Conservation (phyloP, 495 filamentous ascomycete species). For the Aspergillus steynii region DNA sequence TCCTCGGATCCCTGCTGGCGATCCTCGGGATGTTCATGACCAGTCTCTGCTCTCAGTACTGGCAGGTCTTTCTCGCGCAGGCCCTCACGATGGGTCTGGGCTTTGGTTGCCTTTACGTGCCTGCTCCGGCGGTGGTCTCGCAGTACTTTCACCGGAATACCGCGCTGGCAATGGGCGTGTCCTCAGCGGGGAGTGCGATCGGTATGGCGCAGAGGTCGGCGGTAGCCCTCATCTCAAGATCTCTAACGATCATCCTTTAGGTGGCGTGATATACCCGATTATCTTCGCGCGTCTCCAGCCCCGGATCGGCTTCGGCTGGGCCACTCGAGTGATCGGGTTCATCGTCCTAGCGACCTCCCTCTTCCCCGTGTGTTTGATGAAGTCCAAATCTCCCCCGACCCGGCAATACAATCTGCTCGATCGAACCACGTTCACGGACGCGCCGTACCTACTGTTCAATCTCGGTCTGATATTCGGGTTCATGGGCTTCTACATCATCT, state of each 20-base stretch:
- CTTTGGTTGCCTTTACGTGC: conserved; percentile 35
- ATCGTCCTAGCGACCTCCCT: conserved; percentile 41
- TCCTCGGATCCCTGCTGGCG: conserved; percentile 25
- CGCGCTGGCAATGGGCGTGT: conserved; percentile 47
- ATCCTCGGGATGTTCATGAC: conserved; percentile 50
- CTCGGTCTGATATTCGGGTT: conserved; percentile 30
- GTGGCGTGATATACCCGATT: conserved; percentile 54
- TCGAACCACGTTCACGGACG: conserved; percentile 26
- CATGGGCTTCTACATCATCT: conserved; percentile 38
- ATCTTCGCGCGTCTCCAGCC: conserved; percentile 45
- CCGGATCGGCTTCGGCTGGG: conserved; percentile 53
- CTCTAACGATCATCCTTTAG: conserved; percentile 12
- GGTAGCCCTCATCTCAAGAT: too few relatives aligned
- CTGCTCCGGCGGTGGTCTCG: conserved; percentile 37
- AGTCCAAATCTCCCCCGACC: conserved; percentile 15
- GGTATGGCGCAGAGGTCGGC: conserved; percentile 12
- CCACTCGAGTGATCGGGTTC: conserved; percentile 51
- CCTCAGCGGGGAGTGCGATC: conserved; percentile 38
- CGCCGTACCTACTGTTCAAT: conserved; percentile 29
- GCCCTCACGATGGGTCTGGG: conserved; percentile 41
- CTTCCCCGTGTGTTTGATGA: conserved; percentile 36
- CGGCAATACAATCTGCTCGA: conserved; percentile 26
- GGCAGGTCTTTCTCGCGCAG: conserved; percentile 39
- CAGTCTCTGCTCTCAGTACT: conserved; percentile 39
- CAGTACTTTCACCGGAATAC: conserved; percentile 39